Base-by-base conservation (phyloP, 768 basidiomycete genomes). In the Thelephora ganbajun region DNA sequence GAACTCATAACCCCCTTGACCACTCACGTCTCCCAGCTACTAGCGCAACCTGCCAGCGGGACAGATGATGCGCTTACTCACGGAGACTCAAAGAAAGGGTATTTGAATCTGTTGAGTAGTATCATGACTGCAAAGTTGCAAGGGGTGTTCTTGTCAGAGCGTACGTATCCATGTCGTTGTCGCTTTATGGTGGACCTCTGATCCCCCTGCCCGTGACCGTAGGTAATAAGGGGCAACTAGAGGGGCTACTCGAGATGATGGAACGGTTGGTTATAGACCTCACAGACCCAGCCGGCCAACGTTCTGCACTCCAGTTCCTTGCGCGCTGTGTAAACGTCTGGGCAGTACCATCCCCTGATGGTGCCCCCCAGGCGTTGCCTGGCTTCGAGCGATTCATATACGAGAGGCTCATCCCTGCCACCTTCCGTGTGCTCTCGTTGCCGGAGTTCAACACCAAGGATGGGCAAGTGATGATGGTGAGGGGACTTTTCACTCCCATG, bases 351-450 rank as follows among this genome's bases (percentile, higher is more conserved):
- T 59, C 64, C 43, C 57, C 66, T 0, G 55, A 59, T 19, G 64
- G 57, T 18, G 51, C 54, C 54, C 47, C 57, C 51, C 36, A 57
- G 49, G 66, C 70, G 11, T 63, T 98, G 39, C 90, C 91, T 11
- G 93, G 94, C 0, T 97, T 96, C 54, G 92, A 97, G 54, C 74
- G 77, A 12, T 93, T 93, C 60, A 75, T 94, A 26, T 98, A 98
- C 57, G 84, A 92, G 51, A 76, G 80, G 11, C 64, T 94, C 33
- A 69, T 98, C 45, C 87, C 90, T 11, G 67, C 78, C 2, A 83
- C 81, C 19, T 96, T 99, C 62, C 73, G 79, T 6, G 77, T 97
- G 3, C 77, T 90, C 1, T 80, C 86, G 11, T 68, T 73, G 7
- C 78, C 83, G 0, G 76, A 80, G 35, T 88, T 96, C 61, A 93